phyloP scores from a whole-genome alignment of 768 basidiomycete species.

The Nevesoporus exiguus region DNA sequence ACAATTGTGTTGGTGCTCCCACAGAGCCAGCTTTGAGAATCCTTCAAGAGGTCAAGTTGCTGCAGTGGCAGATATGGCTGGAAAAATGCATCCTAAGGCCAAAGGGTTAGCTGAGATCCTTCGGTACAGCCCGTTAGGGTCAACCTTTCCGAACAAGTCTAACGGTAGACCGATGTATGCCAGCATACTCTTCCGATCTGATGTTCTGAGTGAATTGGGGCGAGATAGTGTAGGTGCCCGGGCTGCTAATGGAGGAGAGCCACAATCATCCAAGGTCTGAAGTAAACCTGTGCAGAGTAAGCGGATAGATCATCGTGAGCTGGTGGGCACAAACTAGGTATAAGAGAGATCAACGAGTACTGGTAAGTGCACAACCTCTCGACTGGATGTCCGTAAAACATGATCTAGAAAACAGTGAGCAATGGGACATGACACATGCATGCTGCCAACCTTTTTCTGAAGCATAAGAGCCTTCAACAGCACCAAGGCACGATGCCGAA shows the following conservation, averaged over 20 bases:
- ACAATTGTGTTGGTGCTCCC: conserved; percentile 97
- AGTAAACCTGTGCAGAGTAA: conserved; percentile 58
- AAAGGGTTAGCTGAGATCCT: neutral
- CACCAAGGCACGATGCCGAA: conserved; percentile 88
- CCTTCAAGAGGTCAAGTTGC: conserved; percentile 83
- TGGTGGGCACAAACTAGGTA: conserved; percentile 59
- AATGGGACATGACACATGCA: conserved; percentile 1
- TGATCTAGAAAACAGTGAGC: conserved; percentile 53
- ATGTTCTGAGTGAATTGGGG: conserved; percentile 80
- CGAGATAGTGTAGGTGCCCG: conserved; percentile 61
- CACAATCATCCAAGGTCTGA: conserved; percentile 87
- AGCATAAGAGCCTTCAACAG: conserved; percentile 93
- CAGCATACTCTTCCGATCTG: conserved; percentile 87
- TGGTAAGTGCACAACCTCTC: conserved; percentile 96
- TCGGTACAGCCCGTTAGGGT: neutral
- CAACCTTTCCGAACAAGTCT: conserved; percentile 87
- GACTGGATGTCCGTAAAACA: conserved; percentile 96
- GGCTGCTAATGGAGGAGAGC: conserved; percentile 72
- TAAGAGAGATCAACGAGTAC: conserved; percentile 90
- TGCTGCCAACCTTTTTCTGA: conserved; percentile 72
- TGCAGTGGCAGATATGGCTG: conserved; percentile 97
- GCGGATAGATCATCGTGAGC: neutral
- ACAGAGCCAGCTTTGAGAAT: conserved; percentile 82
- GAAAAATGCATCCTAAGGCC: conserved; percentile 81
- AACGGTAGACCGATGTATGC: conserved; percentile 92